Evolutionary conservation across 1,284 basidiomycete species (phyloP).

Genomic region (Mycena citricolor): DNA sequence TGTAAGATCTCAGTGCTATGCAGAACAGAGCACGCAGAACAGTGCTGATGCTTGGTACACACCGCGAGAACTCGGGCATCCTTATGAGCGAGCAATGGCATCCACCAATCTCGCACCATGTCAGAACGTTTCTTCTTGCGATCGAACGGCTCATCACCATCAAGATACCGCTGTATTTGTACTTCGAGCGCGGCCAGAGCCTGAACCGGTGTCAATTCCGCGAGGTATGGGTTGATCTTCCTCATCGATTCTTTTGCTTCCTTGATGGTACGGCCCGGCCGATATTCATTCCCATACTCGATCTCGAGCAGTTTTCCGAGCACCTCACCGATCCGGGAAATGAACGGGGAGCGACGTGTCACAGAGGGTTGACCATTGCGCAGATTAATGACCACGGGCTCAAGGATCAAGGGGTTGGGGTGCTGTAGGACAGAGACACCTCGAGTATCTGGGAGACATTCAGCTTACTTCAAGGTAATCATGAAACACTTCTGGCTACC

Average conservation of each 20-base stretch:
- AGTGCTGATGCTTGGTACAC: too few relatives aligned
- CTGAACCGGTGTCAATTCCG: conserved; percentile 11
- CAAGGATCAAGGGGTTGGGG: conserved; percentile 20
- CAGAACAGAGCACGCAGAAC: neutral
- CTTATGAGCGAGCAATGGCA: neutral
- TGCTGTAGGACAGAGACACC: conserved; percentile 18
- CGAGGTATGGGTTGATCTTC: conserved; percentile 19
- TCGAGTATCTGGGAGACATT: conserved; percentile 17
- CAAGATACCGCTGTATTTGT: conserved; percentile 14
- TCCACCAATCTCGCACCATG: conserved; percentile 18
- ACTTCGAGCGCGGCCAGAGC: conserved; percentile 12
- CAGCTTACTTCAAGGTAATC: neutral
- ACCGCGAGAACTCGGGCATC: conserved; percentile 10
- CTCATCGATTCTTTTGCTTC: conserved; percentile 13
- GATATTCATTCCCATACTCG: conserved; percentile 21
- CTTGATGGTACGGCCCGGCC: conserved; percentile 5
- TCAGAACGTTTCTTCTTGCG: conserved; percentile 3
- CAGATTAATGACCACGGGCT: conserved; percentile 6
- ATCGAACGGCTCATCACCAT: conserved; percentile 15
- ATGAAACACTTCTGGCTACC: conserved; percentile 19
- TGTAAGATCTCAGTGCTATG: neutral
- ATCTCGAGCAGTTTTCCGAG: conserved; percentile 12
- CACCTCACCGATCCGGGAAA: conserved; percentile 11
- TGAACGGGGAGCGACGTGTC: conserved; percentile 2
- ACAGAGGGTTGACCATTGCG: neutral